Evolutionary conservation across 148 eudicot genomes (phyloP).

Genomic region (Suaeda aralocaspica): DNA sequence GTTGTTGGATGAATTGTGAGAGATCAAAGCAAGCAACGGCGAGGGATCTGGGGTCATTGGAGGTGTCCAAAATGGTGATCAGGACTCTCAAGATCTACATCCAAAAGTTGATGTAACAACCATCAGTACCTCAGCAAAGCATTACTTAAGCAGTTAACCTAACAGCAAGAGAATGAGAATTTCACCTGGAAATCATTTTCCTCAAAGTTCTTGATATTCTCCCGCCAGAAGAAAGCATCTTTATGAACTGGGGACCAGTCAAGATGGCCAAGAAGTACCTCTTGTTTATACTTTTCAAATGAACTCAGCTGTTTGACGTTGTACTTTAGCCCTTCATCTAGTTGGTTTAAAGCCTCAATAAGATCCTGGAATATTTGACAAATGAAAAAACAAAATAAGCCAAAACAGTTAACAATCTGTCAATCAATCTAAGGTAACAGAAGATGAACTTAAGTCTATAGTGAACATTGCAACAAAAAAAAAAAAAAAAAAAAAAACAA

Average conservation of each 20-base stretch:
- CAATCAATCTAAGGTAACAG: too few relatives aligned
- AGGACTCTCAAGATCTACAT: slow-evolving; percentile 86
- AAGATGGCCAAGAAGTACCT: slow-evolving; percentile 91
- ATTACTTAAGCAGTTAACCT: background rate
- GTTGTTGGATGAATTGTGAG: slow-evolving; percentile 89
- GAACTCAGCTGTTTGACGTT: slow-evolving; percentile 82
- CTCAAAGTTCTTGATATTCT: slow-evolving; percentile 73
- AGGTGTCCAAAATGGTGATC: slow-evolving; percentile 80
- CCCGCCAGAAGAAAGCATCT: slow-evolving; percentile 90
- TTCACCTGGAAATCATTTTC: slow-evolving; percentile 94
- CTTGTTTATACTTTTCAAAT: slow-evolving; percentile 96
- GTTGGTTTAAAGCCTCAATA: slow-evolving; percentile 74
- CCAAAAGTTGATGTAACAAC: background rate
- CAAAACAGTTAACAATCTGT: background rate
- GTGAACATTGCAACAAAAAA: too few relatives aligned
- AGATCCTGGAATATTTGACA: slow-evolving; percentile 50
- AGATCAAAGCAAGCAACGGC: slow-evolving; percentile 97
- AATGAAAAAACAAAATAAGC: background rate
- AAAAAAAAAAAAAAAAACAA: too few relatives aligned
- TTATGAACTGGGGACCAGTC: slow-evolving; percentile 99
- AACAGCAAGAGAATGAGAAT: background rate
- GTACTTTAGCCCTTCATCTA: slow-evolving; percentile 75
- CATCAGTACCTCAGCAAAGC: background rate
- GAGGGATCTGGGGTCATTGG: slow-evolving; percentile 66
- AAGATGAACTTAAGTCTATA: too few relatives aligned